Conservation (phyloP, 2,329 filamentous ascomycete genomes). For the Hymenoscyphus repandus region DNA sequence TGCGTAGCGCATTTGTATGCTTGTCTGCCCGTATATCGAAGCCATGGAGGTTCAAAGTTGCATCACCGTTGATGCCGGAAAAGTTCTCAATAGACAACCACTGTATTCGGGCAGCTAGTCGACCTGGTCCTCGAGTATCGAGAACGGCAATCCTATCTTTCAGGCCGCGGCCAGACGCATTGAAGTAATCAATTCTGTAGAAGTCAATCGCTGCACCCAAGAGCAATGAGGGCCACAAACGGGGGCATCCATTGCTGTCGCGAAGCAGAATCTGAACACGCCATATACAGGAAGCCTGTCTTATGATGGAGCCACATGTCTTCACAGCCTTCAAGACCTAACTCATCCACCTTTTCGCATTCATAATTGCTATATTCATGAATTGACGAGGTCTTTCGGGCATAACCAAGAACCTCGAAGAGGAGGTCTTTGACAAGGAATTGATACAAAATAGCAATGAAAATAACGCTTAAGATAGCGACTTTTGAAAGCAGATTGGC, state of each 20-base stretch:
- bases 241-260: conserved; percentile 25
- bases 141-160: conserved; percentile 24
- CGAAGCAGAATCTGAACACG: conserved; percentile 23
- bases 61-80: conserved; percentile 23
- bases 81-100: conserved; percentile 23
- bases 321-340: conserved; percentile 27
- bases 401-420: conserved; percentile 29
- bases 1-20: conserved; percentile 20
- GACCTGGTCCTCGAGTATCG: conserved; percentile 22
- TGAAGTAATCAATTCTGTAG: conserved; percentile 20
- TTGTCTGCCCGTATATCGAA: conserved; percentile 30
- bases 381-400: conserved; percentile 29
- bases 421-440: conserved; percentile 28
- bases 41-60: conserved; percentile 30
- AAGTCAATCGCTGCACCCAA: background rate
- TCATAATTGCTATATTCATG: conserved; percentile 29
- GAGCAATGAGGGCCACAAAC: conserved; percentile 17
- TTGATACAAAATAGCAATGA: conserved; percentile 29
- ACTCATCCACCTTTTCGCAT: conserved; percentile 23
- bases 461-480: conserved; percentile 13
- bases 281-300: conserved; percentile 26
- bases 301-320: conserved; percentile 29
- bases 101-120: conserved; percentile 18
- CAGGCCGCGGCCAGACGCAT: conserved; percentile 21
- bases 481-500: conserved; percentile 15